Conservation (phyloP, 208 protist genomes). For the Tritrichomonas musculus region DNA sequence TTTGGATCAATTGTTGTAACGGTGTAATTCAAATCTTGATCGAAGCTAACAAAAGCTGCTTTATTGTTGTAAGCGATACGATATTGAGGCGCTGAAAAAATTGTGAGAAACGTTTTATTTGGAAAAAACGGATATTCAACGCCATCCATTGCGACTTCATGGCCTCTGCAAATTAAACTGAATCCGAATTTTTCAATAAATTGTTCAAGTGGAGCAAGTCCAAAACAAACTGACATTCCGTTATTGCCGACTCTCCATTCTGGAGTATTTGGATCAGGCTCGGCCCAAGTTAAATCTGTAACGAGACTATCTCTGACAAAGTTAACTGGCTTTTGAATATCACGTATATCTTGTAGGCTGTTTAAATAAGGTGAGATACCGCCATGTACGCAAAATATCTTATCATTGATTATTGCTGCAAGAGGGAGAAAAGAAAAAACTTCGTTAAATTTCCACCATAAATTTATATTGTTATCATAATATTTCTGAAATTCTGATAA, state of each 20-base stretch:
- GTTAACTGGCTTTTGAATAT: constrained; percentile 86
- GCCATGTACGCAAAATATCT: constrained; percentile 92
- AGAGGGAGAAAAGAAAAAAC: constrained; percentile 97
- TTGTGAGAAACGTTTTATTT: constrained; percentile 91
- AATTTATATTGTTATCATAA: constrained; percentile 82
- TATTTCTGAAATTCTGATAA: constrained; percentile 70
- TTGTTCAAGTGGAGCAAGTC: constrained; percentile 85
- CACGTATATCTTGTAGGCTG: constrained; percentile 75
- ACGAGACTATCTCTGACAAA: constrained; percentile 95
- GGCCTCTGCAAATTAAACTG: constrained; percentile 81
- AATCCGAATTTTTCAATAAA: constrained; percentile 96
- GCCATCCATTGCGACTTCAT: constrained; percentile 74
- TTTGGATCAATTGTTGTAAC: constrained; percentile 36
- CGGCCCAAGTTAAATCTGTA: constrained; percentile 97
- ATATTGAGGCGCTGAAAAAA: constrained; percentile 99
- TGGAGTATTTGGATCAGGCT: constrained; percentile 84
- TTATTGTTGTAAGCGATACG: constrained; percentile 97
- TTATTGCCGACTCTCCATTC: constrained; percentile 95
- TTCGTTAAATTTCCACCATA: constrained; percentile 98
- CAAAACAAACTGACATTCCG: constrained; percentile 94
- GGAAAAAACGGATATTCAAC: constrained; percentile 93
- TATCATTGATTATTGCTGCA: constrained; percentile 94
- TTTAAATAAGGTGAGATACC: constrained; percentile 51
- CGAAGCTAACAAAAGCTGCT: constrained; percentile 78
- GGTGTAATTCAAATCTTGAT: constrained; percentile 58